Conservation (phyloP, 148 eudicot species). For the Pouteria glomerata region DNA sequence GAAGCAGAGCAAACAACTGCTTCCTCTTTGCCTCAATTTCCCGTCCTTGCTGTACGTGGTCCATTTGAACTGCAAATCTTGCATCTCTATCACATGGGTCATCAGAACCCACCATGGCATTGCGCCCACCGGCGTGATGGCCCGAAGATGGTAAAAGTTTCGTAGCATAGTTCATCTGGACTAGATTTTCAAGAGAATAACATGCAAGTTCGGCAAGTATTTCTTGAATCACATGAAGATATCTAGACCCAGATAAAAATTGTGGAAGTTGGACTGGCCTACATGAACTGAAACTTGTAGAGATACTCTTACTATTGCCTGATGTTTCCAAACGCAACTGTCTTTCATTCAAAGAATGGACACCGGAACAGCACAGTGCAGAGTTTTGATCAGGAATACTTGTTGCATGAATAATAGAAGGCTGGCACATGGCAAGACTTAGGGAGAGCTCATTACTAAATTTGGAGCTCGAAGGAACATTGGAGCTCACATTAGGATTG, state of each 20-base stretch:
- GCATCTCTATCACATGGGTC: constrained; percentile 20
- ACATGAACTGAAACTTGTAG: constrained; percentile 32
- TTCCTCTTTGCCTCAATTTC: constrained; percentile 55
- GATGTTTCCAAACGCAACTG: constrained; percentile 33
- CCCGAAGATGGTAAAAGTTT: constrained; percentile 15
- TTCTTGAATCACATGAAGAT: constrained; percentile 55
- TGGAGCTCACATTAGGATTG: constrained; percentile 20
- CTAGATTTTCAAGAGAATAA: constrained; percentile 48
- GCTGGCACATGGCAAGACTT: constrained; percentile 49
- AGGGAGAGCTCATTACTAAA: constrained; percentile 52
- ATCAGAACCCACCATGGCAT: constrained; percentile 21
- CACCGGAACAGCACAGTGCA: constrained; percentile 34
- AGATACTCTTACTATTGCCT: constrained; percentile 34
- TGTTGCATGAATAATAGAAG: constrained; percentile 29
- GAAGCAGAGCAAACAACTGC: constrained; percentile 63
- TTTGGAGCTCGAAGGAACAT: constrained; percentile 31
- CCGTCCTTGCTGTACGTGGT: constrained; percentile 19
- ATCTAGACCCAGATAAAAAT: constrained; percentile 44
- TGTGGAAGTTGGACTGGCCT: constrained; percentile 34
- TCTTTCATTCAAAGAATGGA: constrained; percentile 26
- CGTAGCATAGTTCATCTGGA: constrained; percentile 19
- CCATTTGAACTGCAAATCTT: constrained; percentile 19
- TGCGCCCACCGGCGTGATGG: constrained; percentile 17
- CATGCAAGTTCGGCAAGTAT: constrained; percentile 66
- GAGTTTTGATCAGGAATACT: constrained; percentile 34